phyloP scores from a whole-genome alignment of 306 rosid species.

The Heteromeles arbutifolia region DNA sequence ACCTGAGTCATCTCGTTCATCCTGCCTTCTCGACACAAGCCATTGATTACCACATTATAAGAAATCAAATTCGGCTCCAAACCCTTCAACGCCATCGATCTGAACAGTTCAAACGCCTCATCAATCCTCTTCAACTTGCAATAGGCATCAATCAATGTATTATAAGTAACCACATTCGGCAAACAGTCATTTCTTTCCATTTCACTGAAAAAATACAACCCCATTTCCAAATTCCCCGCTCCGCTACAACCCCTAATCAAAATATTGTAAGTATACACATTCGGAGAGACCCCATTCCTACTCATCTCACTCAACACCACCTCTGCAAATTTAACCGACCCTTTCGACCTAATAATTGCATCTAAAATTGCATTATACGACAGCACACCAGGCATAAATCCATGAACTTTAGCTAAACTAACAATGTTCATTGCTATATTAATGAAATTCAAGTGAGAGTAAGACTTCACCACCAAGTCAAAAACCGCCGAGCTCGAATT shows the following conservation, averaged over 20 bases:
- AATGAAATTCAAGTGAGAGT: constrained; percentile 40
- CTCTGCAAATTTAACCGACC: constrained; percentile 34
- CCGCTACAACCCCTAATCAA: constrained; percentile 61
- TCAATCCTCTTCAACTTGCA: constrained; percentile 47
- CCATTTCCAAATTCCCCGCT: constrained; percentile 46
- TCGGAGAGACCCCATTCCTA: constrained; percentile 53
- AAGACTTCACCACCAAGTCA: constrained; percentile 67
- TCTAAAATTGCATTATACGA: constrained; percentile 68
- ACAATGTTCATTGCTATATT: constrained; percentile 49
- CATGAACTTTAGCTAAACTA: constrained; percentile 43
- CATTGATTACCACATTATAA: constrained; percentile 69
- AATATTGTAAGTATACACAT: constrained; percentile 67
- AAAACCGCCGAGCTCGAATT: constrained; percentile 65
- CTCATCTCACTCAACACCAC: constrained; percentile 53
- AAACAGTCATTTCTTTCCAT: constrained; percentile 70
- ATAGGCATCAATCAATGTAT: constrained; percentile 57
- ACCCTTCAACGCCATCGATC: constrained; percentile 43
- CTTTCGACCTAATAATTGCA: constrained; percentile 32
- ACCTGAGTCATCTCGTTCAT: constrained; percentile 44
- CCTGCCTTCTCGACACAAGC: constrained; percentile 61
- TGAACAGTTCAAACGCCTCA: constrained; percentile 49
- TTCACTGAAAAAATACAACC: constrained; percentile 34
- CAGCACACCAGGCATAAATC: constrained; percentile 52
- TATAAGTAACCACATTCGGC: constrained; percentile 69
- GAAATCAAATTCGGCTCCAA: constrained; percentile 72